Evolutionary conservation across 2,329 filamentous ascomycete species (phyloP).

Genomic region (Lachnellula cervina): DNA sequence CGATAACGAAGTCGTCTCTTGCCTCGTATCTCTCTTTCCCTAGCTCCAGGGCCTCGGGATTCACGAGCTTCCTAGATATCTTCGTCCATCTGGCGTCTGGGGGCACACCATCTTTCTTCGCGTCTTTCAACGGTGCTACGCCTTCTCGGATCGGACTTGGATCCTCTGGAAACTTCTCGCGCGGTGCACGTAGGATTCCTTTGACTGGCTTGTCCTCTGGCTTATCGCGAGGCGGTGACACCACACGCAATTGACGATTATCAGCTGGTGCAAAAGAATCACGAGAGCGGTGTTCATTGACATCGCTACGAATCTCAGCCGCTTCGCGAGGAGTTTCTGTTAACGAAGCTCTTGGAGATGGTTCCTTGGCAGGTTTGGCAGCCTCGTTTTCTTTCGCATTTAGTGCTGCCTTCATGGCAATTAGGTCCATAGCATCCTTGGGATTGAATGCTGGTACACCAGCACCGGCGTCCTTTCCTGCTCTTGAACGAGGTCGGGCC

Average conservation of each 20-base stretch:
- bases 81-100: conserved; percentile 87
- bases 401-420: conserved; percentile 29
- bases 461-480: conserved; percentile 18
- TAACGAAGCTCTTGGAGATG: conserved; percentile 18
- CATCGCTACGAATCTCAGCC: conserved; percentile 22
- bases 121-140: conserved; percentile 89
- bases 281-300: conserved; percentile 21
- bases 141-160: conserved; percentile 79
- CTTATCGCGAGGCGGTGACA: conserved; percentile 64
- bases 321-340: conserved; percentile 23
- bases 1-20: conserved; percentile 89
- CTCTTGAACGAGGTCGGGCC: conserved; percentile 5
- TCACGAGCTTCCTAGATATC: conserved; percentile 82
- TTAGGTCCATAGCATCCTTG: conserved; percentile 31
- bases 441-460: conserved; percentile 29
- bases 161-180: conserved; percentile 80
- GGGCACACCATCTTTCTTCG: conserved; percentile 70
- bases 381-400: conserved; percentile 21
- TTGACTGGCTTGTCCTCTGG: conserved; percentile 66
- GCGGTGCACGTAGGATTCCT: conserved; percentile 81
- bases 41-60: conserved; percentile 77
- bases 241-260: conserved; percentile 46
- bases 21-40: conserved; percentile 92
- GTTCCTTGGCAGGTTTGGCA: conserved; percentile 16
- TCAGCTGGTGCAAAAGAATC: conserved; percentile 20